Conservation (phyloP, 1,139 yeast genomes). For the Ashbya aceris region DNA sequence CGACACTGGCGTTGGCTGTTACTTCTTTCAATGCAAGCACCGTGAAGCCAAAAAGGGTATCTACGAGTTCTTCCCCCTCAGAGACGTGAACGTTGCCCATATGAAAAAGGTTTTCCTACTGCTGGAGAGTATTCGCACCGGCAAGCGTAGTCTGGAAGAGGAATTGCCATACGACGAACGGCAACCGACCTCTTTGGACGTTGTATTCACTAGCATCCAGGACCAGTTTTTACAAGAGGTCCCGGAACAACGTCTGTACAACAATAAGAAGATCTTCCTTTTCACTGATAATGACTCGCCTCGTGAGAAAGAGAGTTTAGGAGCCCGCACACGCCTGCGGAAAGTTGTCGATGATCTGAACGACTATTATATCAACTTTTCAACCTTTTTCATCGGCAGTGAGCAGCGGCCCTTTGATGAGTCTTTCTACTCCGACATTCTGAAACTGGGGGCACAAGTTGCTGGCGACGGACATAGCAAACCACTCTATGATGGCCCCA, state of each 20-base stretch:
- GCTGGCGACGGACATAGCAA: slow-evolving; percentile 1
- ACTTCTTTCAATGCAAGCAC: slow-evolving; percentile 43
- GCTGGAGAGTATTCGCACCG: slow-evolving; percentile 28
- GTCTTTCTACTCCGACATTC: slow-evolving; percentile 46
- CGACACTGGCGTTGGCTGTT: slow-evolving; percentile 59
- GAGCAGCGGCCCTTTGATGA: slow-evolving; percentile 38
- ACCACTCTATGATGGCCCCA: slow-evolving; percentile 30
- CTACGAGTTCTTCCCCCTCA: slow-evolving; percentile 31
- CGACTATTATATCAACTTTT: slow-evolving; percentile 42
- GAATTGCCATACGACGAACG: slow-evolving; percentile 24
- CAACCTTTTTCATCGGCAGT: slow-evolving; percentile 54
- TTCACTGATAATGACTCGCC: slow-evolving; percentile 57
- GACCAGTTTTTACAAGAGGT: slow-evolving; percentile 31
- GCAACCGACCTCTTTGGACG: slow-evolving; percentile 16
- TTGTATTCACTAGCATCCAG: slow-evolving; percentile 30
- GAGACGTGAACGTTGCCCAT: slow-evolving; percentile 34
- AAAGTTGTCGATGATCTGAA: slow-evolving; percentile 53
- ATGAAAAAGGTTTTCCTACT: slow-evolving; percentile 35
- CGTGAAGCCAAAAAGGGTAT: slow-evolving; percentile 26
- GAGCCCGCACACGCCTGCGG: slow-evolving; percentile 38
- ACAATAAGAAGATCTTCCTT: slow-evolving; percentile 39
- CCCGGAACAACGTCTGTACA: slow-evolving; percentile 31
- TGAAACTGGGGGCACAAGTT: slow-evolving; percentile 24
- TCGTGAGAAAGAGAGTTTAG: slow-evolving; percentile 29
- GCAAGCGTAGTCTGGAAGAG: slow-evolving; percentile 16